Evolutionary conservation across 371 early-diverging fungal species (phyloP).

Genomic region (Mucor irregularis): DNA sequence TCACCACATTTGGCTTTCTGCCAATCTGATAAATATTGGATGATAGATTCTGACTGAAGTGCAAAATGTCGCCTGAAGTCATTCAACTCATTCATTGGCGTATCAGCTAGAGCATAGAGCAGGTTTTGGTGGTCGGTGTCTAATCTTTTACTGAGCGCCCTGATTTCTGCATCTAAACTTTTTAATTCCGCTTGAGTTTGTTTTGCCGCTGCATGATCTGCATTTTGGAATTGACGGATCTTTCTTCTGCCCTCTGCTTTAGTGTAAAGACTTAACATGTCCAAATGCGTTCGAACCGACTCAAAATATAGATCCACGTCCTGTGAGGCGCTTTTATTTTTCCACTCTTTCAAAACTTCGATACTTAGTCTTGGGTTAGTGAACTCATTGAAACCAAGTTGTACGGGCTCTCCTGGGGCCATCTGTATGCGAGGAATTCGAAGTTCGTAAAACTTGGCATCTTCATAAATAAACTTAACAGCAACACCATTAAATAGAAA

Average conservation of each 20-base stretch:
- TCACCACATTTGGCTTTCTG: constrained; percentile 23
- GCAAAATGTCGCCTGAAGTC: constrained; percentile 44
- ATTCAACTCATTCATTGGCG: constrained; percentile 30
- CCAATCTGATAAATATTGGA: constrained; percentile 37
- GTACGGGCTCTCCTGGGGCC: not conserved
- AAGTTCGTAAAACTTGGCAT: constrained; percentile 58
- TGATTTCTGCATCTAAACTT: constrained; percentile 13
- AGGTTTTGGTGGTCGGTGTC: constrained; percentile 25
- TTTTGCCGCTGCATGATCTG: not conserved
- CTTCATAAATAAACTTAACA: constrained; percentile 55
- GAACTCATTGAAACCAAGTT: not conserved
- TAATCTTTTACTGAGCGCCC: constrained; percentile 10
- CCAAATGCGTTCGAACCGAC: constrained; percentile 20
- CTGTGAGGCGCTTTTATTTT: constrained; percentile 7
- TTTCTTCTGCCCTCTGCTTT: constrained; percentile 9
- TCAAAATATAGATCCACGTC: constrained; percentile 36
- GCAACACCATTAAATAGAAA: constrained; percentile 43
- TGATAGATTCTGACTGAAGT: constrained; percentile 15
- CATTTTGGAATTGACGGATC: not conserved
- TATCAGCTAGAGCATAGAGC: constrained; percentile 13
- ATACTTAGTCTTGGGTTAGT: constrained; percentile 12
- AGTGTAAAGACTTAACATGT: constrained; percentile 17
- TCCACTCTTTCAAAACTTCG: constrained; percentile 9
- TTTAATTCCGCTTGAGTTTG: constrained; percentile 1
- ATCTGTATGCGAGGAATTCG: constrained; percentile 61